These are phyloP conservation scores for Syncephalastrum monosporum DNA, from an alignment of 371 early-diverging fungal genomes.

Conservation along the genomic window DNA sequence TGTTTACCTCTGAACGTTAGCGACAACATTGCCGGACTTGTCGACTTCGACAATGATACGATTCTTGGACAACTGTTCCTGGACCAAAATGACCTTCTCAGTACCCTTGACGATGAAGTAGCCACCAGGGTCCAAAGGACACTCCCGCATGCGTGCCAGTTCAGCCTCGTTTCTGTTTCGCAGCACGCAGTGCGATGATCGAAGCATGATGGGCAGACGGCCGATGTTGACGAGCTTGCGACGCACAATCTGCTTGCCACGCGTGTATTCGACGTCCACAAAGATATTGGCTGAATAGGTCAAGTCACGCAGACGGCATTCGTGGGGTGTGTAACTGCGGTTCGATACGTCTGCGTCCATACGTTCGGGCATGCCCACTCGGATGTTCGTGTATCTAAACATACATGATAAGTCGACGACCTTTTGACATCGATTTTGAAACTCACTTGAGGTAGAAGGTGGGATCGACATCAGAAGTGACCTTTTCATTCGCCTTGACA, in stretches of 20 bases:
- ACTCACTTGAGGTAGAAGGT: constrained; percentile 92
- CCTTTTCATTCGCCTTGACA: constrained; percentile 90
- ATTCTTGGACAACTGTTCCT: constrained; percentile 99
- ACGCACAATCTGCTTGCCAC: constrained; percentile 85
- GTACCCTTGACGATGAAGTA: constrained; percentile 99
- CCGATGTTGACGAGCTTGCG: constrained; percentile 93
- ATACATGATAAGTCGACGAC: constrained; percentile 1
- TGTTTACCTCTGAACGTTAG: constrained; percentile 46
- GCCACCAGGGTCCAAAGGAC: constrained; percentile 99
- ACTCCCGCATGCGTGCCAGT: constrained; percentile 89
- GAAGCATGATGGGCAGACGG: constrained; percentile 99
- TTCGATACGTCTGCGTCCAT: constrained; percentile 77
- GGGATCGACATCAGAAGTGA: constrained; percentile 99
- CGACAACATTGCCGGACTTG: constrained; percentile 75
- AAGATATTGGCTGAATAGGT: constrained; percentile 96
- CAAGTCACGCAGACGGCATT: constrained; percentile 98
- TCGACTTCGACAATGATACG: constrained; percentile 99
- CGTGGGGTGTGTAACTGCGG: constrained; percentile 92
- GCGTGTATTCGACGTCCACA: constrained; percentile 98
- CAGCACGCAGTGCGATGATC: constrained; percentile 89
- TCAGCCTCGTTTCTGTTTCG: constrained; percentile 78
- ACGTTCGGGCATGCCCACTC: constrained; percentile 87
- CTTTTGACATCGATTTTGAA: neutral
- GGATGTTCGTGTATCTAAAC: constrained; percentile 86
- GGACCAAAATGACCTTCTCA: constrained; percentile 99